Conservation (phyloP, 2,329 filamentous ascomycete species). For the Balansia obtecta region DNA sequence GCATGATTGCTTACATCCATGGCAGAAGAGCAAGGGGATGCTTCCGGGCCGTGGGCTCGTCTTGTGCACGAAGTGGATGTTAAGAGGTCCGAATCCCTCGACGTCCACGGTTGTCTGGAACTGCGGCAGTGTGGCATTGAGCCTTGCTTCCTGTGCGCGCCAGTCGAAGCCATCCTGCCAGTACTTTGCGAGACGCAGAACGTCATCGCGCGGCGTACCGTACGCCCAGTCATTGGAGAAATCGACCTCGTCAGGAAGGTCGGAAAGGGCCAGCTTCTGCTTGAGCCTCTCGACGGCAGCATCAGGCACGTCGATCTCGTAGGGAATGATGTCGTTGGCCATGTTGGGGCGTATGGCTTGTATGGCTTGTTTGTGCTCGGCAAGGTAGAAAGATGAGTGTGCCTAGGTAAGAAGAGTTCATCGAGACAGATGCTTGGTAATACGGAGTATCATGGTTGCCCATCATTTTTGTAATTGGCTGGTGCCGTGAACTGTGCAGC, state of each 20-base stretch:
- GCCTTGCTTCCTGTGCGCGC: conserved; percentile 41
- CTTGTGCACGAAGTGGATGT: conserved; percentile 54
- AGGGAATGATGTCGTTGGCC: conserved; percentile 17
- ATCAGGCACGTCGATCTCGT: conserved; percentile 22
- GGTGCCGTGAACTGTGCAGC: too few relatives aligned
- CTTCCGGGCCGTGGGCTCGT: conserved; percentile 35
- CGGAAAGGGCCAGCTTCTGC: conserved; percentile 18
- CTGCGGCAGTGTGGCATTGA: conserved; percentile 46
- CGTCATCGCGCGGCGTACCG: conserved; percentile 19
- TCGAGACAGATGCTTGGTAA: too few relatives aligned
- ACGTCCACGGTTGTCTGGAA: conserved; percentile 39
- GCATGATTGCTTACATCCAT: conserved; percentile 10
- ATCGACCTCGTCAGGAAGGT: conserved; percentile 17
- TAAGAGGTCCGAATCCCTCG: conserved; percentile 43
- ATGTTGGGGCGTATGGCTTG: conserved; percentile 1
- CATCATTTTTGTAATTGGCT: too few relatives aligned
- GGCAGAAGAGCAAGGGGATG: conserved; percentile 48
- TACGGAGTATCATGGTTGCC: too few relatives aligned
- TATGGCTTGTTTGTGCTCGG: too few relatives aligned
- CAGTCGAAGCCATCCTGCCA: conserved; percentile 45
- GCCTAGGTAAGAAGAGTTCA: too few relatives aligned
- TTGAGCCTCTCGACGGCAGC: conserved; percentile 17
- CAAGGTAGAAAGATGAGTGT: too few relatives aligned
- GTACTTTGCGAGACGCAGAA: conserved; percentile 22
- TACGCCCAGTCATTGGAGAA: conserved; percentile 22